phyloP scores from a whole-genome alignment of 441 rosid species.

The Capsella rubella region DNA sequence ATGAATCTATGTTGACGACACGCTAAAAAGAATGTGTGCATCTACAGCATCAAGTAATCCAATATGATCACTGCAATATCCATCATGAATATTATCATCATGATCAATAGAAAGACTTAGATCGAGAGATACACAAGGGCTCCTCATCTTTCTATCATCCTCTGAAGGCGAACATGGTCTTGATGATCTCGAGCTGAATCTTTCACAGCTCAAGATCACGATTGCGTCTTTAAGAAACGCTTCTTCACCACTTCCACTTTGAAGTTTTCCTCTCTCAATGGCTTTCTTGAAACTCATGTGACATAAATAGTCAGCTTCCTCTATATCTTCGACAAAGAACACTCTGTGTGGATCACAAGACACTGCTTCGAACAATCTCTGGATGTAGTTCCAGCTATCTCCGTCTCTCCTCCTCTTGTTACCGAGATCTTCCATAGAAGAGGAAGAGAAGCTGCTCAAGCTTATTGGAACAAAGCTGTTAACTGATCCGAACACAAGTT shows the following conservation, averaged over 20 bases:
- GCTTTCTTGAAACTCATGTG: constrained; percentile 75
- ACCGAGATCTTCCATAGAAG: constrained; percentile 49
- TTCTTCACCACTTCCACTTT: constrained; percentile 47
- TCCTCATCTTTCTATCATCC: too few species aligned
- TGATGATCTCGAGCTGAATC: constrained; percentile 66
- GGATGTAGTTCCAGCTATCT: constrained; percentile 48
- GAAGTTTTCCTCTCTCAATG: constrained; percentile 61
- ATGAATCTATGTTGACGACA: constrained; percentile 9
- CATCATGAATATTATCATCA: constrained; percentile 41
- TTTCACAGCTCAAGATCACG: constrained; percentile 65
- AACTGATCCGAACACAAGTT: constrained; percentile 57
- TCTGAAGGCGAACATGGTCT: constrained; percentile 53
- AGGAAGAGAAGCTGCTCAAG: constrained; percentile 62
- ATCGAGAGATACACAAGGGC: constrained; percentile 46
- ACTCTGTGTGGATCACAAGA: constrained; percentile 58
- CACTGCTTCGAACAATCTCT: constrained; percentile 60
- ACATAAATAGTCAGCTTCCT: constrained; percentile 53
- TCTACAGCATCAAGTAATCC: constrained; percentile 69
- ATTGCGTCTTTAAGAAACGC: constrained; percentile 56
- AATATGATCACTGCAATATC: constrained; percentile 40
- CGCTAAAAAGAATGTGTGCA: constrained; percentile 49
- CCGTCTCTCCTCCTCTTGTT: constrained; percentile 61
- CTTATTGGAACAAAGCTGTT: constrained; percentile 53
- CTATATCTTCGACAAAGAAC: constrained; percentile 64
- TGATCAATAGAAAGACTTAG: constrained; percentile 61